Conservation (phyloP, 306 rosid species). For the Cercis canadensis region DNA sequence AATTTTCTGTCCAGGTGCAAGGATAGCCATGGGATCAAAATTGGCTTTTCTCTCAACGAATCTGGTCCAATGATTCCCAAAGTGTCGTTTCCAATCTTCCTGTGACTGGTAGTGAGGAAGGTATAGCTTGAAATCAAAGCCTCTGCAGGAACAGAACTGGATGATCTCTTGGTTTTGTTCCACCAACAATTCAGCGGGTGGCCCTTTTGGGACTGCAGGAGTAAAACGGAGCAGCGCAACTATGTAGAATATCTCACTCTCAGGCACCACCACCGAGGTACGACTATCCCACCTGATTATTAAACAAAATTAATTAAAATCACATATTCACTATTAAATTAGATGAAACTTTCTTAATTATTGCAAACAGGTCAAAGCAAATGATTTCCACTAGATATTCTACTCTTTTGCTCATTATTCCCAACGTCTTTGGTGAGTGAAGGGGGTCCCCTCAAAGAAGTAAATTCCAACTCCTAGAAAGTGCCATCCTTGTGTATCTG, state of each 20-base stretch:
- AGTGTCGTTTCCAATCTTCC: constrained; percentile 83
- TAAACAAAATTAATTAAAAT: too few species aligned
- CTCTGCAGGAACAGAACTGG: constrained; percentile 50
- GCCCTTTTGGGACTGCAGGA: constrained; percentile 61
- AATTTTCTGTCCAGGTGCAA: constrained; percentile 90
- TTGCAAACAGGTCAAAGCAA: too few species aligned
- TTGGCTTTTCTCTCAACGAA: constrained; percentile 56
- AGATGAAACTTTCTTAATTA: too few species aligned
- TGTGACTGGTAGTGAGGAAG: constrained; percentile 78
- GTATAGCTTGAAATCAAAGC: constrained; percentile 77
- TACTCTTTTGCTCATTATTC: too few species aligned
- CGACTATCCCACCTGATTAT: constrained; percentile 85
- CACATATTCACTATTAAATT: too few species aligned
- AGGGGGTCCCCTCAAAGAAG: not conserved
- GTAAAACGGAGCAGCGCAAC: constrained; percentile 80
- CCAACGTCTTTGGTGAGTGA: too few species aligned
- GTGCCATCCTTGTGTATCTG: constrained; percentile 39
- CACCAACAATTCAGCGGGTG: constrained; percentile 55
- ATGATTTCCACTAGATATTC: too few species aligned
- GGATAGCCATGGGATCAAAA: constrained; percentile 86
- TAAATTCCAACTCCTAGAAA: constrained; percentile 41
- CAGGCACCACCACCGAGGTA: constrained; percentile 75
- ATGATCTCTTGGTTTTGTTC: constrained; percentile 73
- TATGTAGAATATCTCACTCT: constrained; percentile 83
- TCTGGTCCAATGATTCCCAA: constrained; percentile 72